These are phyloP conservation scores for Spinacia oleracea DNA, from an alignment of 179 eudicot species.

Conservation along the genomic window DNA sequence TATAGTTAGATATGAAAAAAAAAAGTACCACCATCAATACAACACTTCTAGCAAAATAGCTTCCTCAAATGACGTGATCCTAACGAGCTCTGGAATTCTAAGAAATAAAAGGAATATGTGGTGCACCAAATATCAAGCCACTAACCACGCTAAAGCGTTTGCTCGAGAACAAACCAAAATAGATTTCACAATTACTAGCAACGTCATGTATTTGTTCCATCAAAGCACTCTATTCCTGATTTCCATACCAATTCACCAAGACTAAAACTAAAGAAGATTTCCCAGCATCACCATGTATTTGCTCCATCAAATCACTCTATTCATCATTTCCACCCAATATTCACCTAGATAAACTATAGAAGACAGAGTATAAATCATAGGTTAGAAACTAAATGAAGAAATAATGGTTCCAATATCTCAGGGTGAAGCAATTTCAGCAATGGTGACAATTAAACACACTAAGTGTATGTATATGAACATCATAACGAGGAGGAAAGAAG, in stretches of 20 bases:
- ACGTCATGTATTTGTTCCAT: background rate
- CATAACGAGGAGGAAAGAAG: background rate
- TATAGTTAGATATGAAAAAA: no score
- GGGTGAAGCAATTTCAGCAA: background rate
- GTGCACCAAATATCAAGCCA: background rate
- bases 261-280: no score
- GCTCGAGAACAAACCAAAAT: background rate
- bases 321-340: no score
- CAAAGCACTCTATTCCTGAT: background rate
- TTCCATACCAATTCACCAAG: background rate
- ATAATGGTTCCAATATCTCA: background rate
- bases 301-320: no score
- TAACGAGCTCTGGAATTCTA: background rate
- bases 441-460: background rate
- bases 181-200: no score
- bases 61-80: background rate
- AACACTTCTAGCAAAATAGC: background rate
- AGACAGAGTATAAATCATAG: no score
- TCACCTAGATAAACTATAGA: no score
- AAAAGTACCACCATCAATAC: background rate
- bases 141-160: background rate
- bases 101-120: background rate
- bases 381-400: background rate
- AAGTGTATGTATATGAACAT: background rate
- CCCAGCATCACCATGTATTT: no score